Conservation (phyloP, 768 basidiomycete species). For the Hydnomerulius pinastri region DNA sequence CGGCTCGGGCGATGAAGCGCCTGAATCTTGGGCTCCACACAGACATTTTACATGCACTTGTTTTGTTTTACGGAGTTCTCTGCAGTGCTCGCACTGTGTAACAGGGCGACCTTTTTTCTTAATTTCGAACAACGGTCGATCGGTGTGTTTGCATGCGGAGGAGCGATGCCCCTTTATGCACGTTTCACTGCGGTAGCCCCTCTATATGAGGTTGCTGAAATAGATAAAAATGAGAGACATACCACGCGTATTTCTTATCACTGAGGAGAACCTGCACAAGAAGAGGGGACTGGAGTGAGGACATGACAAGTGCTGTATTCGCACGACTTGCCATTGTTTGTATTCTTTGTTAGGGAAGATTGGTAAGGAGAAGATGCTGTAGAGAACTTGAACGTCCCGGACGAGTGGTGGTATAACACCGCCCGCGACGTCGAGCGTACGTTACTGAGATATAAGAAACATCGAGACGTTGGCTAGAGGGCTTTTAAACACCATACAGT, state of each 20-base stretch:
- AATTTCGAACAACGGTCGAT: constrained; percentile 83
- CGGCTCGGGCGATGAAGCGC: constrained; percentile 15
- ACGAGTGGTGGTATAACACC: constrained; percentile 45
- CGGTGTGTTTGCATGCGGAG: constrained; percentile 84
- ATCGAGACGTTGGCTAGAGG: constrained; percentile 30
- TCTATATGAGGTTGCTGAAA: constrained; percentile 5
- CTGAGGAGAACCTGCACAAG: constrained; percentile 67
- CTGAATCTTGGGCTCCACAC: constrained; percentile 42
- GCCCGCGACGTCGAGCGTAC: constrained; percentile 59
- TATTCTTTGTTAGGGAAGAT: constrained; percentile 15
- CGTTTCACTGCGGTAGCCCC: constrained; percentile 63
- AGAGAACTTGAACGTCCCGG: constrained; percentile 25
- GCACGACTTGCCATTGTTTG: constrained; percentile 45
- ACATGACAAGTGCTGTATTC: not conserved
- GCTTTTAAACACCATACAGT: constrained; percentile 51
- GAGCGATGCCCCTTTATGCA: constrained; percentile 96
- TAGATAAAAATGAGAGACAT: constrained; percentile 28
- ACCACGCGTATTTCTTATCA: constrained; percentile 85
- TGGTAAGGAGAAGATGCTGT: not conserved
- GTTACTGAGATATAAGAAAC: constrained; percentile 46
- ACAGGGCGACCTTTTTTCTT: constrained; percentile 63
- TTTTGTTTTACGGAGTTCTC: constrained; percentile 46
- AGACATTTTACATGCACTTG: constrained; percentile 49
- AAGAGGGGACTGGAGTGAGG: not conserved
- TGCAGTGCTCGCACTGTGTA: constrained; percentile 56